Conservation (phyloP, 768 basidiomycete species). For the Termitomyces sp. region DNA sequence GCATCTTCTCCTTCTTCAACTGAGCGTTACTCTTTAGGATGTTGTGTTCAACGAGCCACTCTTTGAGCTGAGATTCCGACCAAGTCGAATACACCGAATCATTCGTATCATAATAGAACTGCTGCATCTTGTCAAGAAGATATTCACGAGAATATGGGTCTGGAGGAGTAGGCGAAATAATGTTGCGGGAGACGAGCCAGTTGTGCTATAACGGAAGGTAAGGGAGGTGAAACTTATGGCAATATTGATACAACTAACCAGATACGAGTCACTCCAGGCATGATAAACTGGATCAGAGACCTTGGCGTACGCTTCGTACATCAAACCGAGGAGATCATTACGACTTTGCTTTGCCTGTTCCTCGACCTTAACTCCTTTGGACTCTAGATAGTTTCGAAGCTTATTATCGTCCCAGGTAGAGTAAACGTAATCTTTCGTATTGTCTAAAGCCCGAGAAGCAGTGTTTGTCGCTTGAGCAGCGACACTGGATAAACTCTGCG, state of each 20-base stretch:
- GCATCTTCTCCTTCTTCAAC: slow-evolving; percentile 69
- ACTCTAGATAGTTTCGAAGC: slow-evolving; percentile 68
- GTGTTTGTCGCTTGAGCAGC: slow-evolving; percentile 53
- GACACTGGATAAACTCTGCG: slow-evolving; percentile 35
- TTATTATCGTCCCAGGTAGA: slow-evolving; percentile 85
- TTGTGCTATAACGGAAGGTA: slow-evolving; percentile 44
- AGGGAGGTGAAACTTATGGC: neutral
- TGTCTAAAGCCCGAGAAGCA: slow-evolving; percentile 52
- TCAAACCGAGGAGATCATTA: slow-evolving; percentile 64
- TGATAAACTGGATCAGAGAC: slow-evolving; percentile 69
- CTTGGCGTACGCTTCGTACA: slow-evolving; percentile 65
- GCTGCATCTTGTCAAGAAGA: slow-evolving; percentile 64
- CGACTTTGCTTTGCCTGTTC: slow-evolving; percentile 49
- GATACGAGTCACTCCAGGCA: slow-evolving; percentile 83
- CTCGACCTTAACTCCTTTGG: slow-evolving; percentile 68
- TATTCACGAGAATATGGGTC: slow-evolving; percentile 54
- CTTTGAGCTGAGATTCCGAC: slow-evolving; percentile 73
- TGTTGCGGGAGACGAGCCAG: slow-evolving; percentile 80
- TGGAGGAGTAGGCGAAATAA: slow-evolving; percentile 59
- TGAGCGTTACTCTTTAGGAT: slow-evolving; percentile 71
- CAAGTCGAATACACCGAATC: slow-evolving; percentile 63
- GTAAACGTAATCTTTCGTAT: slow-evolving; percentile 83
- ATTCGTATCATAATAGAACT: slow-evolving; percentile 66
- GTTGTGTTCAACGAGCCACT: slow-evolving; percentile 76
- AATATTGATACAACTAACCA: slow-evolving; percentile 42